Evolutionary conservation across 2,329 filamentous ascomycete genomes (phyloP), one percentile per base, ranked within the genome.

Genomic region (Aspergillus bombycis): DNA sequence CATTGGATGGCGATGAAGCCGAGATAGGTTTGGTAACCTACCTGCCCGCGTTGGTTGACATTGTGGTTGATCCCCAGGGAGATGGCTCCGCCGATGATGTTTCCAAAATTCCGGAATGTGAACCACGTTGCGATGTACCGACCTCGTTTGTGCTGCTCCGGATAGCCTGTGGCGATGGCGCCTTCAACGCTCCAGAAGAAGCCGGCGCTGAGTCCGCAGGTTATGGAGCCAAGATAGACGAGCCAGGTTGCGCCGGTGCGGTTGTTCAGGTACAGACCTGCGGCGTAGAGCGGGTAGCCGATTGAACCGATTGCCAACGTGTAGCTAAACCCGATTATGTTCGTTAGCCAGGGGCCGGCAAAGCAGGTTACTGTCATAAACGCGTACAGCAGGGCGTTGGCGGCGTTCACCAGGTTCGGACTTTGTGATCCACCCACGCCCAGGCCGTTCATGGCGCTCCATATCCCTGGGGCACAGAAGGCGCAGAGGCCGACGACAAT

Each of bases 51-150:
- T 0, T 78, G 75, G 26, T 76, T 74, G 12, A 73, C 68, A 41
- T 72, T 73, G 32, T 76, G 72, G 65, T 84, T 85, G 11, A 85
- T 68, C 0, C 78, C 84, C 2, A 85, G 74, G 23, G 82, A 81
- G 64, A 85, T 84, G 2, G 82, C 78, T 3, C 83, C 83, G 12
- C 84, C 83, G 9, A 86, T 78, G 30, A 85, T 82, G 21, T 79
- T 78, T 0, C 80, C 80, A 2, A 75, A 70, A 16, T 78, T 78
- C 21, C 78, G 77, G 54, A 78, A 79, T 5, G 76, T 76, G 58
- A 82, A 74, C 80, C 81, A 83, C 30, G 67, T 72, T 4, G 71
- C 71, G 58, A 71, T 63, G 58, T 74, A 72, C 16, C 60, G 63
- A 52, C 72, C 67, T 45, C 65, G 61, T n/a, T 68, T 67, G 21